Percentiles rank a stretch among this genome's conserved stretches.
These are phyloP conservation scores for Lodderomyces elongisporus DNA, from an alignment of 1,139 yeast species.

Conservation along the genomic window DNA sequence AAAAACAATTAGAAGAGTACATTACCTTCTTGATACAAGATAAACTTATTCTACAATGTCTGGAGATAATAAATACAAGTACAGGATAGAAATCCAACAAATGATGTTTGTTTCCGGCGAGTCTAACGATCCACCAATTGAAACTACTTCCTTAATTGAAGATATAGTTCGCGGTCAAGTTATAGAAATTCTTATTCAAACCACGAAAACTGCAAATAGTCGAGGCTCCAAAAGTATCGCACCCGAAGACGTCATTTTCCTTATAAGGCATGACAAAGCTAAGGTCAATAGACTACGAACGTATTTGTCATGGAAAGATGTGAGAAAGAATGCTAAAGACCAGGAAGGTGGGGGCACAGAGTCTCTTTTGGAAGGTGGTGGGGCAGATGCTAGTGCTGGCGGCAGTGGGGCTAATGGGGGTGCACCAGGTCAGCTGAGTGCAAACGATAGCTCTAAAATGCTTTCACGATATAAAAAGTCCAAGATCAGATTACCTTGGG, in stretches of 20 bases:
- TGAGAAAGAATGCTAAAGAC: conserved; percentile 93
- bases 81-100: conserved; percentile 84
- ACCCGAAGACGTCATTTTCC: conserved; percentile 88
- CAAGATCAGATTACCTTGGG: conserved; percentile 91
- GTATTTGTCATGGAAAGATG: conserved; percentile 94
- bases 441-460: conserved; percentile 52
- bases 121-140: conserved; percentile 88
- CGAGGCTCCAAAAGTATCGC: conserved; percentile 84
- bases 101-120: conserved; percentile 99
- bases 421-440: conserved; percentile 9
- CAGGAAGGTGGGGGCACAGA: conserved; percentile 84
- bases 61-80: conserved; percentile 56
- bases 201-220: conserved; percentile 69
- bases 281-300: conserved; percentile 89
- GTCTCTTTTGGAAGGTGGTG: conserved; percentile 38
- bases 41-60: too few relatives aligned
- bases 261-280: conserved; percentile 90
- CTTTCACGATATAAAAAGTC: conserved; percentile 65
- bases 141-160: conserved; percentile 85
- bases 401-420: conserved; percentile 18
- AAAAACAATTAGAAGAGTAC: too few relatives aligned
- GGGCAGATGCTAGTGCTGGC: conserved; percentile 24
- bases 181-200: conserved; percentile 76
- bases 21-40: too few relatives aligned
- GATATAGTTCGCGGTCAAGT: conserved; percentile 96